Evolutionary conservation across 2,329 filamentous ascomycete genomes (phyloP), one percentile per base, ranked within the genome.

Genomic region (Trichoderma brevicompactum): DNA sequence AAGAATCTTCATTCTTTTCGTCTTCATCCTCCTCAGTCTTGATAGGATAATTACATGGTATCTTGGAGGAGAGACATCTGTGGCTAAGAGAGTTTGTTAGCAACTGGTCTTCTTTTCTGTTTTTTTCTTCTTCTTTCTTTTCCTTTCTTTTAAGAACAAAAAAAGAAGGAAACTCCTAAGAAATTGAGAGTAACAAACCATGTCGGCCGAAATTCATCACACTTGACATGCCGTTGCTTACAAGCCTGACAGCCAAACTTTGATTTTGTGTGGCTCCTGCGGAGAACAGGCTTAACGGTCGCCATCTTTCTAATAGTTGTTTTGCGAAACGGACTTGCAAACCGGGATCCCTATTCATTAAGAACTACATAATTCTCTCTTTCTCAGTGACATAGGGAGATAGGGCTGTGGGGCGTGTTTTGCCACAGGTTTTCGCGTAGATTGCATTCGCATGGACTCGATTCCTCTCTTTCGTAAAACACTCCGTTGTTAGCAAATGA

Each of bases 181-280:
- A 55, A 17, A 36, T 7, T 6, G 9, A 28, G 13, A n/a, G n/a
- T 44, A 7, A 62, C 59, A 34, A 44, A 62, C 59, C 59, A 62
- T 12, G 59, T 36, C 17, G 59, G 59, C 13, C 59, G 59, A 53
- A 53, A 62, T 13, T 62, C 59, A 32, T 62, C 59, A 32, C 59
- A 62, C 13, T 62, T 62, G 19, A 62, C 48, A 44, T 62, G 59
- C 15, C 48, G 36, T 17, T 53, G 46, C n/a, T 62, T 62, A 53
- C 59, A 62, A 12, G 59, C 59, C 8, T 62, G 48, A 10, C 59
- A 62, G 46, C 59, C 59, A 28, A 36, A 32, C 2, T 53, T 62
- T 34, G 59, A 62, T 62, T 62, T 62, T 23, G 59, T 62, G n/a
- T 62, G 59, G n/a, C 59, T 62, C 36, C 59, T 28, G 4, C 59